Evolutionary conservation across 176 grass and related monocot genomes (phyloP).

Genomic region (Zea mays): Zm-B73-REFERENCE-NAM-5.0 NC_050100.1:50595501-50596000

Average conservation of each 20-base stretch:
- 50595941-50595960: constrained; percentile 74
- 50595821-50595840: constrained; percentile 47
- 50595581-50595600: not conserved
- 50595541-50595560: constrained; percentile 9
- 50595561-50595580: not conserved
- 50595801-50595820: constrained; percentile 33
- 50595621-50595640: not conserved
- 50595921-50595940: not conserved
- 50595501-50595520: constrained; percentile 38
- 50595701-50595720: constrained; percentile 29
- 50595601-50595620: not conserved
- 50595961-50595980: constrained; percentile 42
- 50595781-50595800: constrained; percentile 46
- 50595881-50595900: constrained; percentile 36
- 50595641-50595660: not conserved
- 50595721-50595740: constrained; percentile 72
- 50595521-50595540: constrained; percentile 16
- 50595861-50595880: constrained; percentile 61
- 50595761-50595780: constrained; percentile 52
- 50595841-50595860: constrained; percentile 55
- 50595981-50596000: constrained; percentile 61
- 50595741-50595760: constrained; percentile 78
- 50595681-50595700: constrained; percentile 8
- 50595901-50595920: constrained; percentile 8
- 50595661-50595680: not conserved